Evolutionary conservation across 2,329 filamentous ascomycete genomes (phyloP).

Genomic region (Juglanconis juglandina): DNA sequence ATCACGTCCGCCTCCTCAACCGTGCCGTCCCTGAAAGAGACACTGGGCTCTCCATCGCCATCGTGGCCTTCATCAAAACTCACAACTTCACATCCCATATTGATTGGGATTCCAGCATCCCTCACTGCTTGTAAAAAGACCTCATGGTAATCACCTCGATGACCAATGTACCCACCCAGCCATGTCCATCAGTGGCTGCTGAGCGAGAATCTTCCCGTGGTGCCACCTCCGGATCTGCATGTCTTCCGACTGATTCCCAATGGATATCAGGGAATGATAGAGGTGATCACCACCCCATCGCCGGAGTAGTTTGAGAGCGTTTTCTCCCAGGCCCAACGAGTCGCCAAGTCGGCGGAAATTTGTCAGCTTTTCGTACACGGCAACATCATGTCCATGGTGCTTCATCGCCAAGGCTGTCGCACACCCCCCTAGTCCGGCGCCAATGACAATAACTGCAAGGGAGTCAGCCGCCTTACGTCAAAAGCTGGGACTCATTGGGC

Average conservation of each 20-base stretch:
- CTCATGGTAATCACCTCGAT: constrained; percentile 42
- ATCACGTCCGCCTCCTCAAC: constrained; percentile 44
- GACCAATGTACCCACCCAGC: constrained; percentile 44
- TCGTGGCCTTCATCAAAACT: constrained; percentile 31
- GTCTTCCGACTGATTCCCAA: constrained; percentile 43
- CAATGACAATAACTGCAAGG: constrained; percentile 42
- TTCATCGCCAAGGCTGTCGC: constrained; percentile 45
- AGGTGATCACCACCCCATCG: constrained; percentile 40
- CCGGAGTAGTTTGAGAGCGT: constrained; percentile 42
- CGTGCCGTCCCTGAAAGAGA: constrained; percentile 33
- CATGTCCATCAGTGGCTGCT: constrained; percentile 49
- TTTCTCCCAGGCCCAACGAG: constrained; percentile 43
- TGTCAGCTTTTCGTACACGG: constrained; percentile 42
- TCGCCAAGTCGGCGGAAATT: constrained; percentile 40
- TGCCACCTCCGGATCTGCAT: constrained; percentile 48
- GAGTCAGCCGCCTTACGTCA: neutral
- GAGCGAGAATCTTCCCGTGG: constrained; percentile 43
- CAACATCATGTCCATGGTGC: constrained; percentile 41
- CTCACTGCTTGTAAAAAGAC: constrained; percentile 37
- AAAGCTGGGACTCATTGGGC: neutral
- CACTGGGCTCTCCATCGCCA: constrained; percentile 22
- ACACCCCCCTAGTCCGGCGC: constrained; percentile 47
- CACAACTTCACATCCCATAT: constrained; percentile 37
- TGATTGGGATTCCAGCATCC: constrained; percentile 36
- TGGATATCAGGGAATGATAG: constrained; percentile 36